Evolutionary conservation across 768 basidiomycete genomes (phyloP).

Genomic region (Mycena latifolia): DNA sequence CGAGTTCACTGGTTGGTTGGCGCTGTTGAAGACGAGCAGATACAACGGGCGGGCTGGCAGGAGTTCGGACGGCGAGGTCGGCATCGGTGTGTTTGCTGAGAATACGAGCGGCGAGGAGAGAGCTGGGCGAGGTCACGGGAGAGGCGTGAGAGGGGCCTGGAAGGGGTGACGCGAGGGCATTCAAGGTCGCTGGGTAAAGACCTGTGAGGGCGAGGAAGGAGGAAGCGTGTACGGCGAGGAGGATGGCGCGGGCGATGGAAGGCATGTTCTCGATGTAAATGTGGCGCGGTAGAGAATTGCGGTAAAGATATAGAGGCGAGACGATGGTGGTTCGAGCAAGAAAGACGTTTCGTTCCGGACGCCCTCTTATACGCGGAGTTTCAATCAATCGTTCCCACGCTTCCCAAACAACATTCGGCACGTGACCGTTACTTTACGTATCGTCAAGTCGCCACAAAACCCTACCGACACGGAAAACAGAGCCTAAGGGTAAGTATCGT

Average conservation of each 20-base stretch:
- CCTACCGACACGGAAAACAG: too few species aligned
- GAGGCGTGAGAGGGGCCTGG: conserved; percentile 29
- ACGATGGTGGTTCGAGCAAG: conserved; percentile 36
- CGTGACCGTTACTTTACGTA: conserved; percentile 20
- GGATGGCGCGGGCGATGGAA: conserved; percentile 51
- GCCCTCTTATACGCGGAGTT: conserved; percentile 30
- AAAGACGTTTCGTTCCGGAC: conserved; percentile 28
- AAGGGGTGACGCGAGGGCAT: conserved; percentile 53
- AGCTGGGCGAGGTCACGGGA: conserved; percentile 38
- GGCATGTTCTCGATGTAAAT: conserved; percentile 38
- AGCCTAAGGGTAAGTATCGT: too few species aligned
- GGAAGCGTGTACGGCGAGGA: conserved; percentile 55
- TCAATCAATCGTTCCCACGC: conserved; percentile 27
- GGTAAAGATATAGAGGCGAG: neutral
- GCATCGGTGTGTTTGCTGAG: conserved; percentile 22
- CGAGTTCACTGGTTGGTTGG: neutral
- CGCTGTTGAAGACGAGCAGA: conserved; percentile 12
- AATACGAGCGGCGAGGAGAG: conserved; percentile 37
- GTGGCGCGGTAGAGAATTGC: conserved; percentile 1
- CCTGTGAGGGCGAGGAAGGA: conserved; percentile 52
- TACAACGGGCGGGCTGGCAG: conserved; percentile 9
- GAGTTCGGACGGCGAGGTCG: conserved; percentile 40
- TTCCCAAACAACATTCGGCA: neutral
- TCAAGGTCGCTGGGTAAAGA: conserved; percentile 41
- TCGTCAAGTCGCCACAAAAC: neutral